Conservation (phyloP, 257 asterid species). For the Verbena officinalis region DNA sequence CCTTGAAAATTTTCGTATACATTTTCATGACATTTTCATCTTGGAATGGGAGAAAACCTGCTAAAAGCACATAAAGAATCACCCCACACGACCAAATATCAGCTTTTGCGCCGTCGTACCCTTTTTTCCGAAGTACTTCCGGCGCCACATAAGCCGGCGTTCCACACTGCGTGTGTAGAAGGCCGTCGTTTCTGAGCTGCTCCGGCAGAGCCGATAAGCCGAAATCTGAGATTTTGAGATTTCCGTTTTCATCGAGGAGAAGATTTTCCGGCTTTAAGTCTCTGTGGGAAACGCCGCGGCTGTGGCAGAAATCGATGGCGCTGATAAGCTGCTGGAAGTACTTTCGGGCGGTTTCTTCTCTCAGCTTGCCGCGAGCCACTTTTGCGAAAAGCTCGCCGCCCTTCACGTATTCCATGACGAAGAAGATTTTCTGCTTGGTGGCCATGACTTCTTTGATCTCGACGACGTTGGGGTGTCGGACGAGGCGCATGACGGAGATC, state of each 20-base stretch:
- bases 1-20: constrained; percentile 76
- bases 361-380: constrained; percentile 53
- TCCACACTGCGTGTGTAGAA: constrained; percentile 82
- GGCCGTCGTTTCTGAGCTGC: constrained; percentile 60
- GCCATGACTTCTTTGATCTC: constrained; percentile 84
- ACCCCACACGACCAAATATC: constrained; percentile 97
- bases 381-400: constrained; percentile 87
- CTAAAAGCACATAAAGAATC: constrained; percentile 65
- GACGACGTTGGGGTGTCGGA: constrained; percentile 80
- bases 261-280: constrained; percentile 83
- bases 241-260: constrained; percentile 67
- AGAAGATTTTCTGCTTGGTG: constrained; percentile 68
- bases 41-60: constrained; percentile 75
- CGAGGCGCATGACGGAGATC: constrained; percentile 71
- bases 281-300: constrained; percentile 83
- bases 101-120: constrained; percentile 76
- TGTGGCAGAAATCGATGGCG: constrained; percentile 83
- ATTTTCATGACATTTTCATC: constrained; percentile 74
- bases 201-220: constrained; percentile 84
- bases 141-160: constrained; percentile 91
- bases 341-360: constrained; percentile 57
- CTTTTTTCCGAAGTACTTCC: constrained; percentile 68
- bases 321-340: constrained; percentile 79
- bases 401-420: constrained; percentile 70
- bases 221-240: constrained; percentile 75